phyloP scores from a whole-genome alignment of 306 rosid genomes.

The Pyrus bretschneideri region DNA sequence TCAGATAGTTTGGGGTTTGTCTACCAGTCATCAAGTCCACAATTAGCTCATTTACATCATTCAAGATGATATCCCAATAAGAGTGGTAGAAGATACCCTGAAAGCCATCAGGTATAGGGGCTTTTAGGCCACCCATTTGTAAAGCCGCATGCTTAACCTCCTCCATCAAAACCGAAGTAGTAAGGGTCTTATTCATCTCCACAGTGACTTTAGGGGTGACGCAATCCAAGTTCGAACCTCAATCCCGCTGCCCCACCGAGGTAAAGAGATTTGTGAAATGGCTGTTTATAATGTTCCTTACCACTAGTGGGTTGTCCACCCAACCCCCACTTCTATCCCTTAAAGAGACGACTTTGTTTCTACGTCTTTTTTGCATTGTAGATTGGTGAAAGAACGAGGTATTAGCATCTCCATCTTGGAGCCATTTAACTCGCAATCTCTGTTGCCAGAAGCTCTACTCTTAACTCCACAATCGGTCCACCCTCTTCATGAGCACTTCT shows the following conservation, averaged over 20 bases:
- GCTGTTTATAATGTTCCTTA: fast-evolving
- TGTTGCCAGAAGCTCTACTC: neutral
- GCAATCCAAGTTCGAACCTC: no score
- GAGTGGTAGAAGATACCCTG: neutral
- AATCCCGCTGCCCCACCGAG: neutral
- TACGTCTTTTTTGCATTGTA: neutral
- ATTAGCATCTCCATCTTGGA: neutral
- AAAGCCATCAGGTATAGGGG: neutral
- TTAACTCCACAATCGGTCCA: neutral
- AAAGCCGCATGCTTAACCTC: neutral
- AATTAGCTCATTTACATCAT: fast-evolving
- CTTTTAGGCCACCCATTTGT: neutral
- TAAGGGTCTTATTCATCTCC: neutral
- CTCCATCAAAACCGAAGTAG: fast-evolving
- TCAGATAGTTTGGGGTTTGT: fast-evolving
- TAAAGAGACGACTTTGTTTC: neutral
- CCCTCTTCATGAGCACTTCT: no score
- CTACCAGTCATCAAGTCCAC: neutral
- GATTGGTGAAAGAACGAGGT: neutral
- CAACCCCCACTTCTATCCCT: fast-evolving
- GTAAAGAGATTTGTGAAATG: neutral
- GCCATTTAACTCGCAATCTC: neutral
- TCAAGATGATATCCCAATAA: neutral
- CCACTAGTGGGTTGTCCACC: neutral
- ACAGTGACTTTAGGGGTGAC: neutral